Conservation (phyloP, 2,329 filamentous ascomycete genomes). For the Drechslerella dactyloides region DNA sequence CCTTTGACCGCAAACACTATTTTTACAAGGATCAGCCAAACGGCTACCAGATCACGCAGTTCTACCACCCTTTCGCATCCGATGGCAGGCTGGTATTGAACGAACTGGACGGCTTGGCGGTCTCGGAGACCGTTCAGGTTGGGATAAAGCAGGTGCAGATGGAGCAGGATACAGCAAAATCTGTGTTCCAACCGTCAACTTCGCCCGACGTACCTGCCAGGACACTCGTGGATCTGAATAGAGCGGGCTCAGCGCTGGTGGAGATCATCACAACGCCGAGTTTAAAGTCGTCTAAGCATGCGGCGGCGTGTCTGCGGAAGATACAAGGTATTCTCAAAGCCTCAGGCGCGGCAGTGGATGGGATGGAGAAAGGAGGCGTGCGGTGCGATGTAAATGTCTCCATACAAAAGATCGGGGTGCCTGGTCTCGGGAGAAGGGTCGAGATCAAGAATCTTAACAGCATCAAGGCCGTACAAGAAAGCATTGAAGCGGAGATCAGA, state of each 20-base stretch:
- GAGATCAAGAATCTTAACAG: conserved; percentile 98
- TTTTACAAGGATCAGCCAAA: conserved; percentile 98
- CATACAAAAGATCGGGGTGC: conserved; percentile 67
- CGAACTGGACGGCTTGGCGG: conserved; percentile 64
- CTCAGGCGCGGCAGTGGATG: conserved; percentile 83
- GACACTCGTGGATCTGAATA: conserved; percentile 84
- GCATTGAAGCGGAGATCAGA: conserved; percentile 87
- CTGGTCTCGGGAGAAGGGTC: conserved; percentile 79
- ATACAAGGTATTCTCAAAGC: conserved; percentile 79
- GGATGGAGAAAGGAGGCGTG: conserved; percentile 91
- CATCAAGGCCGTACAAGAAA: conserved; percentile 93
- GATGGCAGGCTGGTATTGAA: conserved; percentile 40
- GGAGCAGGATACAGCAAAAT: conserved; percentile 70
- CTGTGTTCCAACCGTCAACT: conserved; percentile 67
- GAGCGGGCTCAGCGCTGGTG: conserved; percentile 86
- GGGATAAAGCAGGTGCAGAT: conserved; percentile 94
- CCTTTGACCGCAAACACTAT: conserved; percentile 96
- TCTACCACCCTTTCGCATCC: conserved; percentile 73
- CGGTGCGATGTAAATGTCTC: conserved; percentile 96
- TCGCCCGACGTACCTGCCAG: conserved; percentile 65
- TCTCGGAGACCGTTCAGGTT: conserved; percentile 67
- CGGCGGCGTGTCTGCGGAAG: conserved; percentile 86
- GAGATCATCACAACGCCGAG: conserved; percentile 89
- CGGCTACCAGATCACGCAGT: conserved; percentile 97
- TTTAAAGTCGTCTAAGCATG: conserved; percentile 68